A percentile compares a stretch with the other conserved stretches of the same genome.
phyloP scores from a whole-genome alignment of 441 rosid genomes.

The Brassica hybrid region DNA sequence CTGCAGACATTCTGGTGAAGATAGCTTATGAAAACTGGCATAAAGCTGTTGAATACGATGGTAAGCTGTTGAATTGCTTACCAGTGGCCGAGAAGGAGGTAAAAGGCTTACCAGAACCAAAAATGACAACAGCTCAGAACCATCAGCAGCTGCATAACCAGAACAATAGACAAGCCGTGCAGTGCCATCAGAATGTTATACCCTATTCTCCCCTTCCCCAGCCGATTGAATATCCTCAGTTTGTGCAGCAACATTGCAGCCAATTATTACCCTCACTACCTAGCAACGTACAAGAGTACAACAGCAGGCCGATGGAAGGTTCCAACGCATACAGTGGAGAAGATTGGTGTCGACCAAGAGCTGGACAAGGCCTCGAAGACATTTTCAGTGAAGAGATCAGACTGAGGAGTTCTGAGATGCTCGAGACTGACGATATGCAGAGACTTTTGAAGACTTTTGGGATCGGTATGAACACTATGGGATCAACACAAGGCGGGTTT shows the following conservation, averaged over 20 bases:
- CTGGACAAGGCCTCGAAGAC: constrained; percentile 62
- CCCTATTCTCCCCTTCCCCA: constrained; percentile 48
- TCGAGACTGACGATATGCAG: constrained; percentile 87
- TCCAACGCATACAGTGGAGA: constrained; percentile 49
- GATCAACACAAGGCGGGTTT: constrained; percentile 49
- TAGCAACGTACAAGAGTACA: constrained; percentile 48
- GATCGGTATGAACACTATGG: constrained; percentile 49
- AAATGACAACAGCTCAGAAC: constrained; percentile 31
- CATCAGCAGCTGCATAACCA: constrained; percentile 52
- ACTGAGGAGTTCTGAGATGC: constrained; percentile 82
- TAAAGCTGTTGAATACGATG: constrained; percentile 88
- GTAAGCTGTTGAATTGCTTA: constrained; percentile 66
- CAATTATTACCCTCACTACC: constrained; percentile 49
- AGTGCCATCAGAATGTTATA: constrained; percentile 37
- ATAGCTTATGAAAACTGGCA: constrained; percentile 95
- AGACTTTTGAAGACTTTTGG: constrained; percentile 66
- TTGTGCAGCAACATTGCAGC: constrained; percentile 48
- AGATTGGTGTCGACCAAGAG: constrained; percentile 64
- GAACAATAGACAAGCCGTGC: constrained; percentile 44
- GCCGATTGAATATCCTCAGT: constrained; percentile 63
- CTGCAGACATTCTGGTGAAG: constrained; percentile 86
- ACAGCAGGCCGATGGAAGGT: constrained; percentile 51
- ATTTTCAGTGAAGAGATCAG: constrained; percentile 66
- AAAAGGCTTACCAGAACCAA: constrained; percentile 46
- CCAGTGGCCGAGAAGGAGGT: constrained; percentile 48